Evolutionary conservation across 2,329 filamentous ascomycete genomes (phyloP).

Genomic region (Colletotrichum zoysiae): DNA sequence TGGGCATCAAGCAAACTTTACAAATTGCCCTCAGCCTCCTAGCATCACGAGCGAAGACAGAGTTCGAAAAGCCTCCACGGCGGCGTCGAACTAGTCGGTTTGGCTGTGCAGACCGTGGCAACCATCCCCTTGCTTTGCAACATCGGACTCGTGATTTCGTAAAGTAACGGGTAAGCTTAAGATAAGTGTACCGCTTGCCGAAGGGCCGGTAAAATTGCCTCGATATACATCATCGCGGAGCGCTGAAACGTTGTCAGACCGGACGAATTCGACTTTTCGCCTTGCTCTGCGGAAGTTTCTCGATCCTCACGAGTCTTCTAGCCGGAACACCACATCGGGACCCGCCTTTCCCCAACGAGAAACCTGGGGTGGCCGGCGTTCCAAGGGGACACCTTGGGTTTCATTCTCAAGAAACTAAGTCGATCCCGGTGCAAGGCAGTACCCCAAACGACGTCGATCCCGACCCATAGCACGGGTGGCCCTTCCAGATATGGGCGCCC

Average conservation of each 20-base stretch:
- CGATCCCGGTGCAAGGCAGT: background rate
- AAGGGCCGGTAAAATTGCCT: background rate
- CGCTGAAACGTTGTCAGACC: constrained; percentile 32
- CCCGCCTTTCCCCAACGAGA: constrained; percentile 11
- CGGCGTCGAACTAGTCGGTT: constrained; percentile 23
- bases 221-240: background rate
- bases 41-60: constrained; percentile 16
- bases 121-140: constrained; percentile 14
- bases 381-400: constrained; percentile 16
- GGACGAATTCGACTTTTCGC: constrained; percentile 25
- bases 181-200: constrained; percentile 22
- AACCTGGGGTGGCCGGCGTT: background rate
- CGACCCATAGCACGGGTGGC: constrained; percentile 5
- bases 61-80: constrained; percentile 25
- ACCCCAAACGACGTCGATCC: constrained; percentile 24
- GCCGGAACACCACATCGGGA: constrained; percentile 24
- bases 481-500: constrained; percentile 4
- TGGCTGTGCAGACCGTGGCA: background rate
- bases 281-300: constrained; percentile 24
- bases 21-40: constrained; percentile 26
- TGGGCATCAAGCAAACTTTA: constrained; percentile 25
- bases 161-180: constrained; percentile 31
- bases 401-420: background rate
- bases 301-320: background rate
- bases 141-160: background rate